Conservation (phyloP, 495 filamentous ascomycete genomes). For the Lasiosphaeris hirsuta region DNA sequence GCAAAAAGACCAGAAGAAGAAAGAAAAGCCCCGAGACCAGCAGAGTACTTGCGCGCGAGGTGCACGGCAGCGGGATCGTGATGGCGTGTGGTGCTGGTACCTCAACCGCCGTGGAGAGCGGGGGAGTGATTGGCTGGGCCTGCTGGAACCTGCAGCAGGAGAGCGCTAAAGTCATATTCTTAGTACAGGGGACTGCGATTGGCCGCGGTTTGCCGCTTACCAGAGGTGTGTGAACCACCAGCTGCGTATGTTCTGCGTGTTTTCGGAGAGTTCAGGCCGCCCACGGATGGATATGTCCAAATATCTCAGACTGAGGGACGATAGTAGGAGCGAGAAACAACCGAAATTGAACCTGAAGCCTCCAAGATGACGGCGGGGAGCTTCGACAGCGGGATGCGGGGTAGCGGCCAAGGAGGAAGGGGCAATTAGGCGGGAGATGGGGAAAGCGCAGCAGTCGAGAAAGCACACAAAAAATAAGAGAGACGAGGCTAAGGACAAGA, state of each 20-base stretch:
- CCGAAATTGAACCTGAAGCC: constrained; percentile 7
- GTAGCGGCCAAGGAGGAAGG: not conserved
- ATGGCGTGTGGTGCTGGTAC: constrained; percentile 22
- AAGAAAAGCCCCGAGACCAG: constrained; percentile 1
- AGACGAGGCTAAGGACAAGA: no score
- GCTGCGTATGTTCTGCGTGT: constrained; percentile 6
- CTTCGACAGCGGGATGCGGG: not conserved
- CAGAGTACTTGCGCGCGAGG: no score
- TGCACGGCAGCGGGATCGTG: constrained; percentile 18
- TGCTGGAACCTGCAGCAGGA: constrained; percentile 28
- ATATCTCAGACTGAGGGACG: not conserved
- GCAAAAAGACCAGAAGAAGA: constrained; percentile 18
- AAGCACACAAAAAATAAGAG: not conserved
- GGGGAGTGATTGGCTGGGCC: constrained; percentile 26
- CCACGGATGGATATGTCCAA: not conserved
- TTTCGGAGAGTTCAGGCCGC: not conserved
- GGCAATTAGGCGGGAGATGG: not conserved
- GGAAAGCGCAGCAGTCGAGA: not conserved
- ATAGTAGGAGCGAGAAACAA: constrained; percentile 4
- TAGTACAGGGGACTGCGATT: constrained; percentile 29
- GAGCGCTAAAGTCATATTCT: constrained; percentile 37
- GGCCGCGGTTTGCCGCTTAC: constrained; percentile 30
- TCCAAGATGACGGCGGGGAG: not conserved
- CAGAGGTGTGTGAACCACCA: constrained; percentile 19
- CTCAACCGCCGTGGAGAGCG: constrained; percentile 29